Evolutionary conservation across 352 stramenopile genomes (phyloP).

Genomic region (Phytophthora hibernalis): DNA sequence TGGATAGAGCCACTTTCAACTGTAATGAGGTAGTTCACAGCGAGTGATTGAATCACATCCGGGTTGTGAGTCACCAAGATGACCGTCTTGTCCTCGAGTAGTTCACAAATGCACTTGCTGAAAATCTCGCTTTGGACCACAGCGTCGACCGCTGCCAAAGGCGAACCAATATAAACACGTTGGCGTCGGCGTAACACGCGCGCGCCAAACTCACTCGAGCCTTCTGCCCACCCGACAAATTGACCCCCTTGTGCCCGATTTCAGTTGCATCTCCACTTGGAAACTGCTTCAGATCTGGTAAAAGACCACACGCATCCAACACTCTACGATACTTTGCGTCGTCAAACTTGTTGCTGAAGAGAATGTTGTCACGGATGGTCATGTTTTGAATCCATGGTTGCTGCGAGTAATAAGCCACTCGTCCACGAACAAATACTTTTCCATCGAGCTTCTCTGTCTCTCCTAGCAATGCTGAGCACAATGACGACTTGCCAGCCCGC

Average conservation of each 20-base stretch:
- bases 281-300: conserved; percentile 87
- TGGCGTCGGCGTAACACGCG: conserved; percentile 59
- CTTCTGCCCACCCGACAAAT: conserved; percentile 94
- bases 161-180: conserved; percentile 88
- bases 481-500: conserved; percentile 43
- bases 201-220: conserved; percentile 65
- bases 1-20: conserved; percentile 10
- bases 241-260: conserved; percentile 96
- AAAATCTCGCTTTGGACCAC: conserved; percentile 93
- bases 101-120: conserved; percentile 37
- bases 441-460: conserved; percentile 76
- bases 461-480: conserved; percentile 43
- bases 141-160: conserved; percentile 73
- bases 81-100: conserved; percentile 58
- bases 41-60: conserved; percentile 44
- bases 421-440: conserved; percentile 29
- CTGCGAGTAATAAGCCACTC: conserved; percentile 70
- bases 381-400: conserved; percentile 94
- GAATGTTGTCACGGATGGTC: conserved; percentile 91
- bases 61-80: conserved; percentile 92
- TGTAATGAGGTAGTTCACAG: conserved; percentile 23
- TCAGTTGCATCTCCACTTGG: conserved; percentile 89
- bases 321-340: conserved; percentile 42
- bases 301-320: conserved; percentile 70
- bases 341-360: conserved; percentile 77